Base-by-base conservation (phyloP, 139 green algal genomes). In the Zygnema circumcarinatum region DNA sequence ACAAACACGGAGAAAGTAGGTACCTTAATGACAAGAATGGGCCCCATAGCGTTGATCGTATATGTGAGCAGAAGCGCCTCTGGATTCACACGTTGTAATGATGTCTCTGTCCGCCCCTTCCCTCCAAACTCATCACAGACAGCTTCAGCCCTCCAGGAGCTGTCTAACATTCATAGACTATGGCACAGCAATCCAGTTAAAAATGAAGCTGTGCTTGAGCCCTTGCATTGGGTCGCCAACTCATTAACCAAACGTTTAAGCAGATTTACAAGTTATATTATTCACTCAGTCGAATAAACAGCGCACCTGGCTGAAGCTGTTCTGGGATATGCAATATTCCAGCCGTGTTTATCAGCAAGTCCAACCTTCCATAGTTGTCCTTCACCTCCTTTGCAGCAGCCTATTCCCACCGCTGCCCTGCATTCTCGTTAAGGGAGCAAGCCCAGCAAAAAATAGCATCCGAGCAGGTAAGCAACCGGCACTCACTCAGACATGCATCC, bases 271-370 rank as follows among this genome's bases (percentile, higher is more conserved):
- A n/a, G n/a, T n/a, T n/a, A n/a, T n/a, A n/a, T n/a, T n/a, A n/a
- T n/a, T n/a, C n/a, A n/a, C n/a, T 72, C 25, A 72, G 54, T 72
- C 54, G 72, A 35, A 47, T 32, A 32, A 35, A 79, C 33, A 39
- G 2, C 80, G 22, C 67, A 90, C 84, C 81, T 32, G 94, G 94
- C 1, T 39, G 75, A 83, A 95, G 90, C 53, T 75, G 29, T 1
- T 47, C 88, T 52, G 90, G 80, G 0, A 93, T 93, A 81, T 96
- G 94, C 36, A 97, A 89, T 35, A 97, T 62, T 31, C 91, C 95
- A 2, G 89, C 87, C 32, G 89, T 87, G 79, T 98, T 98, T 38
- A 97, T 78, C 1, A 98, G 81, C 2, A 95, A 68, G 83, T 96
- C 91, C 7, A 97, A 41, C 31, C 94, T 84, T 16, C 88, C 42